Percentiles rank a stretch among this genome's conserved stretches.
These are phyloP conservation scores for Flagelloscypha sp. DNA, from an alignment of 768 basidiomycete genomes.

Conservation along the genomic window DNA sequence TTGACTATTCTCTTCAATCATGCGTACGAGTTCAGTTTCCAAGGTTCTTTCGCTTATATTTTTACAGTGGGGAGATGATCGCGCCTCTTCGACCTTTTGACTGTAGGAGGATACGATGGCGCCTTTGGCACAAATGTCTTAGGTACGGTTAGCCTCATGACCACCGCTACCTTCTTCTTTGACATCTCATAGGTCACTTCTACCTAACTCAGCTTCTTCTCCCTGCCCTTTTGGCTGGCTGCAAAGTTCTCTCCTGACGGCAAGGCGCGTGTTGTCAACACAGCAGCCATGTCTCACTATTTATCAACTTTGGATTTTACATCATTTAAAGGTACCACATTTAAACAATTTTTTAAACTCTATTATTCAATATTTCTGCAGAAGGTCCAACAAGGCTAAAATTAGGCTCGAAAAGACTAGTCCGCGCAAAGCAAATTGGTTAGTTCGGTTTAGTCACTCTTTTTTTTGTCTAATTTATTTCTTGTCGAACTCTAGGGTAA, in stretches of 20 bases:
- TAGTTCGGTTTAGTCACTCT: no score
- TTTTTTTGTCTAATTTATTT: no score
- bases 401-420: no score
- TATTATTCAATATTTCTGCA: no score
- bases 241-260: conserved; percentile 29
- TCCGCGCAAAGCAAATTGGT: no score
- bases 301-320: no score
- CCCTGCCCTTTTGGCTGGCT: conserved; percentile 34
- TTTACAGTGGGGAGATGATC: conserved; percentile 39
- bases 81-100: conserved; percentile 30
- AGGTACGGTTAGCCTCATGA: conserved; percentile 20
- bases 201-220: conserved; percentile 44
- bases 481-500: conserved; percentile 36
- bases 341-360: no score
- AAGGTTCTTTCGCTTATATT: no score
- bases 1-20: no score
- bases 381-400: no score
- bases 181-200: conserved; percentile 30
- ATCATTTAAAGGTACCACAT: no score
- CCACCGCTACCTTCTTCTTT: background rate
- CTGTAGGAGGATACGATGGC: conserved; percentile 44
- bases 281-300: conserved; percentile 32
- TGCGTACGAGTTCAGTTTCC: no score
- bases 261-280: conserved; percentile 39
- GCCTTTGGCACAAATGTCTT: conserved; percentile 52